phyloP scores from a whole-genome alignment of 1,139 yeast genomes.

The Zygosaccharomyces sapae region DNA sequence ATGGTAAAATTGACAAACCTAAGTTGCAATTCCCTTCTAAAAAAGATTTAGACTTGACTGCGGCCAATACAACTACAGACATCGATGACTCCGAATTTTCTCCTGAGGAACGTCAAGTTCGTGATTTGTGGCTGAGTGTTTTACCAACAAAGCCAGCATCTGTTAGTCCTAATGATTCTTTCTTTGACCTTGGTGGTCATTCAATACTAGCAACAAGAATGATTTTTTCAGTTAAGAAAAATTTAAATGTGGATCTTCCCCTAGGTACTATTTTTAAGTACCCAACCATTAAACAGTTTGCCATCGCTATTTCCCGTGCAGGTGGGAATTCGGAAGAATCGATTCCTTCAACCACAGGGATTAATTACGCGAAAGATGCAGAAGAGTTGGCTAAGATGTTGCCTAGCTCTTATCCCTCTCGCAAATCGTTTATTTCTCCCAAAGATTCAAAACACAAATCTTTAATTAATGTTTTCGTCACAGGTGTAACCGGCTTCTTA shows the following conservation, averaged over 20 bases:
- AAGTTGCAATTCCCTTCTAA: constrained; percentile 92
- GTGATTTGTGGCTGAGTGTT: constrained; percentile 79
- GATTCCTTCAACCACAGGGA: constrained; percentile 30
- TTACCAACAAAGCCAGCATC: constrained; percentile 82
- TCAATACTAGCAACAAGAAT: constrained; percentile 94
- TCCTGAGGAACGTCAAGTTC: constrained; percentile 60
- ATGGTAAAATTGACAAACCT: constrained; percentile 97
- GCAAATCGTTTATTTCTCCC: constrained; percentile 35
- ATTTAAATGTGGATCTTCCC: constrained; percentile 74
- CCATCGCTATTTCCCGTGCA: constrained; percentile 56
- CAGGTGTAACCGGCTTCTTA: constrained; percentile 95
- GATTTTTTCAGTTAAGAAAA: constrained; percentile 87
- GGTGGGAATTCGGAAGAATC: constrained; percentile 20
- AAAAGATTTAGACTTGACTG: constrained; percentile 59
- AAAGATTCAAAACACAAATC: constrained; percentile 36
- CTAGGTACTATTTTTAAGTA: constrained; percentile 81
- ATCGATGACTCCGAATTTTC: constrained; percentile 52
- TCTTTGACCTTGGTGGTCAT: constrained; percentile 97
- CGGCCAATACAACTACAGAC: constrained; percentile 40
- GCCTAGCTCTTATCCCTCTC: constrained; percentile 39
- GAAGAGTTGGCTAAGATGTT: constrained; percentile 49
- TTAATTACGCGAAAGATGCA: constrained; percentile 75
- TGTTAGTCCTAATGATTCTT: constrained; percentile 74
- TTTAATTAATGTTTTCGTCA: constrained; percentile 66
- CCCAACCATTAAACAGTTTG: constrained; percentile 79